A percentile compares a stretch with the other conserved stretches of the same genome.
Evolutionary conservation across 1,139 yeast genomes (phyloP).

Genomic region (Candida dubliniensis): DNA sequence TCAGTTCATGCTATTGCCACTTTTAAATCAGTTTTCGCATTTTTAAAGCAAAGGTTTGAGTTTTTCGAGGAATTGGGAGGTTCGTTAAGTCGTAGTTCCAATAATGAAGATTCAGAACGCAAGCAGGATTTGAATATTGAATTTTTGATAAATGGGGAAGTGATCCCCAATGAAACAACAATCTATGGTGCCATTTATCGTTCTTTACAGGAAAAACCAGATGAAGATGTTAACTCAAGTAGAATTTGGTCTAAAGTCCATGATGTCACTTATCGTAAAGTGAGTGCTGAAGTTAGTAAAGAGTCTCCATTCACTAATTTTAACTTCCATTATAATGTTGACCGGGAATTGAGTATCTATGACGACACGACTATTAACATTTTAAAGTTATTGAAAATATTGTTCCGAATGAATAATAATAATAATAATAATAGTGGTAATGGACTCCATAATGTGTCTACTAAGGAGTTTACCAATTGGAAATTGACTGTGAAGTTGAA

Average conservation of each 20-base stretch:
- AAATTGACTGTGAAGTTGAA: conserved; percentile 85
- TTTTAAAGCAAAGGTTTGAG: conserved; percentile 43
- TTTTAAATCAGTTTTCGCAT: conserved; percentile 67
- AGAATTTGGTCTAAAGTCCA: conserved; percentile 60
- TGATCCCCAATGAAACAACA: conserved; percentile 68
- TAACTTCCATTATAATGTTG: conserved; percentile 24
- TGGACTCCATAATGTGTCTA: conserved; percentile 31
- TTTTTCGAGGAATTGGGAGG: conserved; percentile 23
- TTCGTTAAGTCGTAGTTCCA: not conserved
- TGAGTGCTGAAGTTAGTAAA: conserved; percentile 16
- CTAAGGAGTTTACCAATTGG: conserved; percentile 65
- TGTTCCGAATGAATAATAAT: conserved; percentile 49
- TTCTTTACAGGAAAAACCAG: conserved; percentile 41
- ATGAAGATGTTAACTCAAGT: conserved; percentile 47
- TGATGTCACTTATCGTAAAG: conserved; percentile 52
- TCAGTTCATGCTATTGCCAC: conserved; percentile 92
- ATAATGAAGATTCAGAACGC: conserved; percentile 12
- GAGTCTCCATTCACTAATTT: conserved; percentile 18
- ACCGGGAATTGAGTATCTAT: conserved; percentile 33
- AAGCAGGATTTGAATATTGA: conserved; percentile 40
- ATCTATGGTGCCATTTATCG: conserved; percentile 77
- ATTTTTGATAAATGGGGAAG: conserved; percentile 61
- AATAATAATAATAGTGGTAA: conserved; percentile 7
- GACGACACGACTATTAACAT: conserved; percentile 51
- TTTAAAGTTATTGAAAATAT: conserved; percentile 54